Conservation (phyloP, 306 rosid species). For the Vicia villosa region DNA sequence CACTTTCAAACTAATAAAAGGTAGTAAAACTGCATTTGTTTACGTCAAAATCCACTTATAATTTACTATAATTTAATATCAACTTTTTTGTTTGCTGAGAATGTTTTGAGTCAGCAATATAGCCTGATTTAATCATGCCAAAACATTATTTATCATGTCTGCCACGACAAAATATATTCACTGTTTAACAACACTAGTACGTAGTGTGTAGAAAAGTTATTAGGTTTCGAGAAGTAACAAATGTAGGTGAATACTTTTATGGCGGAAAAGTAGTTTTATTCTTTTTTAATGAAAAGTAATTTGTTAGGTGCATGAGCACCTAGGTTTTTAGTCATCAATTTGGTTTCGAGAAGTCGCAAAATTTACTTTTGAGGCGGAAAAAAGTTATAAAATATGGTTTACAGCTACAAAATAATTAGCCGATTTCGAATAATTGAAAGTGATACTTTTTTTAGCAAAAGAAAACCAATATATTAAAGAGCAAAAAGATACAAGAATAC, state of each 20-base stretch:
- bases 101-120: slow-evolving; percentile 14
- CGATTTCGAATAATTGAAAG: too few species aligned
- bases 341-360: neutral
- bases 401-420: too few species aligned
- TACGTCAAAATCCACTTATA: slow-evolving; percentile 18
- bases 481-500: too few species aligned
- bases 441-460: too few species aligned
- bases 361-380: too few species aligned
- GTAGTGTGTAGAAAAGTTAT: too few species aligned
- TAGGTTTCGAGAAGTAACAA: too few species aligned
- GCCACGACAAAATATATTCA: slow-evolving; percentile 11
- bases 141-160: neutral
- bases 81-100: neutral
- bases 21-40: neutral
- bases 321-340: neutral
- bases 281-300: neutral
- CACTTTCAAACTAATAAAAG: slow-evolving; percentile 13
- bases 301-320: neutral
- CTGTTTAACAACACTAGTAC: neutral
- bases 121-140: too few species aligned
- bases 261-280: neutral
- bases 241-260: too few species aligned
- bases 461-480: too few species aligned
- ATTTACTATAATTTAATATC: neutral
- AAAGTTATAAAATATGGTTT: too few species aligned